phyloP scores from a whole-genome alignment of 805 yeast species.

The Ogataea zsoltii region DNA sequence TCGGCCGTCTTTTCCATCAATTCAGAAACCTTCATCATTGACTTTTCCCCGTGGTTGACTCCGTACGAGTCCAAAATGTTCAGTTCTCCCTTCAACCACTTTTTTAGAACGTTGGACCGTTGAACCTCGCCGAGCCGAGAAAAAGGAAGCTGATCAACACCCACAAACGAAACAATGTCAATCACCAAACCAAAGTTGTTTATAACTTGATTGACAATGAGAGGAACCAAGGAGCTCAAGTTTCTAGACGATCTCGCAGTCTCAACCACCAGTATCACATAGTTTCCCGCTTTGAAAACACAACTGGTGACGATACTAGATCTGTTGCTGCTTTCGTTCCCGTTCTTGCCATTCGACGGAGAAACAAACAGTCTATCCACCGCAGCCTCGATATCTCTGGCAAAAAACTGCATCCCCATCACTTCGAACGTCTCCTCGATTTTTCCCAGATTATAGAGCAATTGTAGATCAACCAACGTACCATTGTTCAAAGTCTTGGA shows the following conservation, averaged over 20 bases:
- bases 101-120: conserved; percentile 62
- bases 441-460: conserved; percentile 80
- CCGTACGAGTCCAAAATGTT: conserved; percentile 47
- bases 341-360: neutral
- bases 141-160: conserved; percentile 59
- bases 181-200: conserved; percentile 79
- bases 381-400: conserved; percentile 75
- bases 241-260: conserved; percentile 43
- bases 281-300: conserved; percentile 79
- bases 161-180: conserved; percentile 82
- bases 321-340: neutral
- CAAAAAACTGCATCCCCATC: conserved; percentile 89
- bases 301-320: conserved; percentile 34
- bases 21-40: conserved; percentile 57
- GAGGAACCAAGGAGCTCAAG: conserved; percentile 77
- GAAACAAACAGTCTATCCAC: conserved; percentile 42
- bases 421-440: conserved; percentile 88
- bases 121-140: conserved; percentile 77
- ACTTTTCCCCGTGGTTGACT: conserved; percentile 66
- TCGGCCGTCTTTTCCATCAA: conserved; percentile 44
- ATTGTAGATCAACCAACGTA: conserved; percentile 54
- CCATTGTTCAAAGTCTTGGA: conserved; percentile 35
- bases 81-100: conserved; percentile 54
- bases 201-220: conserved; percentile 75
- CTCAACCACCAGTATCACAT: conserved; percentile 75